Evolutionary conservation across 2,329 filamentous ascomycete genomes (phyloP).

Genomic region (Beauveria asiatica): DNA sequence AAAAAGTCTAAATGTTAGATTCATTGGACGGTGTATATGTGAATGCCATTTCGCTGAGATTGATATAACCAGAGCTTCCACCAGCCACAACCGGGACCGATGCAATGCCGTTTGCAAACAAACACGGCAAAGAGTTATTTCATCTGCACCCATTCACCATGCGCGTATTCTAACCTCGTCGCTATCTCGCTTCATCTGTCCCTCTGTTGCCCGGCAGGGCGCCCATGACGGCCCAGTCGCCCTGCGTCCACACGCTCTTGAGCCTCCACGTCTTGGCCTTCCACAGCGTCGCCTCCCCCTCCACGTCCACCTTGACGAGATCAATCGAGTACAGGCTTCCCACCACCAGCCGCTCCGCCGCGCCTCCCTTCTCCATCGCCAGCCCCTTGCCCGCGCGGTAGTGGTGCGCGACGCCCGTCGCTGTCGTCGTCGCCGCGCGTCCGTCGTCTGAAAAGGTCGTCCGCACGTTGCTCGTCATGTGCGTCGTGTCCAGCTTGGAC

Average conservation of each 20-base stretch:
- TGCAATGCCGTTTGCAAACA: too few species aligned
- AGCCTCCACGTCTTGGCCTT: conserved; percentile 7
- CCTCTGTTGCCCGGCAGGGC: background rate
- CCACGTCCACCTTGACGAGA: background rate
- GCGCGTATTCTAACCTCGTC: background rate
- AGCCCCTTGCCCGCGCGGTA: conserved; percentile 2
- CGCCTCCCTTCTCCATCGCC: background rate
- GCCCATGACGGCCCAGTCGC: conserved; percentile 8
- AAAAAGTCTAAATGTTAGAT: too few species aligned
- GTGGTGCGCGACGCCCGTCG: conserved; percentile 6
- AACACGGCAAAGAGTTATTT: too few species aligned
- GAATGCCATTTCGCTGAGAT: too few species aligned
- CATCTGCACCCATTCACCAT: background rate
- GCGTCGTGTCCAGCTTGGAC: conserved; percentile 5
- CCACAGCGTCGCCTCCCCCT: background rate
- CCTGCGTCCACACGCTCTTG: conserved; percentile 7
- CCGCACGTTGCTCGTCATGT: conserved; percentile 7
- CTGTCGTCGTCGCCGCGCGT: conserved; percentile 1
- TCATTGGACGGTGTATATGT: too few species aligned
- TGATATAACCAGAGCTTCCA: too few species aligned
- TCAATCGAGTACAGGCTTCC: conserved; percentile 6
- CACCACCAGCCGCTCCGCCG: background rate
- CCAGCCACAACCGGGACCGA: too few species aligned
- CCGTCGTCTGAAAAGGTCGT: background rate
- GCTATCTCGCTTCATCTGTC: background rate